Conservation (phyloP, 495 filamentous ascomycete genomes). For the Viridothelium virens region DNA sequence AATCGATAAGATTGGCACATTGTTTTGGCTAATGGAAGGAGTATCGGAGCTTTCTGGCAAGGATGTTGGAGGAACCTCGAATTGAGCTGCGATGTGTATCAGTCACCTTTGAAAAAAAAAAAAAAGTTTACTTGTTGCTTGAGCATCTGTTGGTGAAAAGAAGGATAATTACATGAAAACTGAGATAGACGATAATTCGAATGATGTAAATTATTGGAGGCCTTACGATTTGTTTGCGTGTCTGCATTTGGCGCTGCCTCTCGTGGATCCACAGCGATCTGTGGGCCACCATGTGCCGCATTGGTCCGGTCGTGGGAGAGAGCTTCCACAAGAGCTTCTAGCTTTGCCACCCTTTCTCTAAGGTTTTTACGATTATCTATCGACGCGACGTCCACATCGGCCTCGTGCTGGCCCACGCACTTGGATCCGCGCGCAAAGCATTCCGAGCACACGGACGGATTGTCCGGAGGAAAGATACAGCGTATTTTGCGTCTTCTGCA, state of each 20-base stretch:
- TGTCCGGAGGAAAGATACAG: constrained; percentile 29
- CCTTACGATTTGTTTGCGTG: neutral
- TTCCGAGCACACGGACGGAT: constrained; percentile 30
- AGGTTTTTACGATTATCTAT: constrained; percentile 34
- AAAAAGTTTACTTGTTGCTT: no score
- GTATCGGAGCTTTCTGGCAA: neutral
- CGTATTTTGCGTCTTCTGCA: constrained; percentile 33
- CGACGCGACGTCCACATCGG: constrained; percentile 21
- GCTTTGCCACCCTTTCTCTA: constrained; percentile 30
- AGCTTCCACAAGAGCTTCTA: constrained; percentile 30
- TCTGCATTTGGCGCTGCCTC: neutral
- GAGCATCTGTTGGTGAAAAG: no score
- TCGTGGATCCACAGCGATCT: neutral
- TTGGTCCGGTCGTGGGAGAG: constrained; percentile 24
- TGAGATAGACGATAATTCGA: neutral
- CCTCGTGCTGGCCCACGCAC: constrained; percentile 33
- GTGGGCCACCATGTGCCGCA: neutral
- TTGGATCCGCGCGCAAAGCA: constrained; percentile 32
- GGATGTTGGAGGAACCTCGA: neutral
- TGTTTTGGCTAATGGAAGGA: neutral
- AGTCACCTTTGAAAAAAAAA: no score
- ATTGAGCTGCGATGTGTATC: neutral
- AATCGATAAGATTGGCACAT: neutral
- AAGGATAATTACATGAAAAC: neutral
- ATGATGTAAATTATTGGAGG: neutral